These are phyloP conservation scores for Pleurotus tuber-regium DNA, from an alignment of 768 basidiomycete species.

Conservation along the genomic window DNA sequence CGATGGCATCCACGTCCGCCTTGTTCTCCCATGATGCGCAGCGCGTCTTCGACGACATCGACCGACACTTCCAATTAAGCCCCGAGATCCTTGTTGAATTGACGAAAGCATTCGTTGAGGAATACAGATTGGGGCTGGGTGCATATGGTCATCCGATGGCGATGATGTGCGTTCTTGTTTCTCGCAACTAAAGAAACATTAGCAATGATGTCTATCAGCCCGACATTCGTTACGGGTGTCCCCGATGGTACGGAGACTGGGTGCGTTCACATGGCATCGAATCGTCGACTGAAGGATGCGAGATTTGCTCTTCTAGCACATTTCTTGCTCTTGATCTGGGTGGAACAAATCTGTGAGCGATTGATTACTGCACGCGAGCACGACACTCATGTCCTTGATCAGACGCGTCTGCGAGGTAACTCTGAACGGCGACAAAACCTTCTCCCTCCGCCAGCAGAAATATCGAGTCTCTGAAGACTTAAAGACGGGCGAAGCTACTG, in stretches of 20 bases:
- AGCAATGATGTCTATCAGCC: conserved; percentile 46
- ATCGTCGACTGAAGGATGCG: background rate
- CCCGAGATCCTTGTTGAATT: conserved; percentile 63
- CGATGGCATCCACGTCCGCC: conserved; percentile 44
- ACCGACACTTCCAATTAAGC: conserved; percentile 68
- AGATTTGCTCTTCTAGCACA: conserved; percentile 49
- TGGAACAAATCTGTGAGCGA: conserved; percentile 90
- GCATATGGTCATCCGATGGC: conserved; percentile 82
- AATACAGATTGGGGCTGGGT: conserved; percentile 72
- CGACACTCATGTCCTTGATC: conserved; percentile 13
- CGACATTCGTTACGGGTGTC: conserved; percentile 93
- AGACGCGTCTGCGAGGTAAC: conserved; percentile 95
- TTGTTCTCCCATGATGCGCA: conserved; percentile 41
- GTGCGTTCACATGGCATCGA: conserved; percentile 39
- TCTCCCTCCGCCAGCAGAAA: conserved; percentile 90
- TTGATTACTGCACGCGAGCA: background rate
- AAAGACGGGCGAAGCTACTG: conserved; percentile 88
- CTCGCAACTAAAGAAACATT: background rate
- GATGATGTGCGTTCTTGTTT: conserved; percentile 69
- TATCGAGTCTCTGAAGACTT: conserved; percentile 93
- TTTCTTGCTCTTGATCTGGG: conserved; percentile 97
- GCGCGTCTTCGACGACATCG: conserved; percentile 59
- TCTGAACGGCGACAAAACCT: conserved; percentile 86
- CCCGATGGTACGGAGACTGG: conserved; percentile 94
- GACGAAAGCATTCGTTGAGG: conserved; percentile 75